Evolutionary conservation across 139 green algal genomes (phyloP), one percentile per base, ranked within the genome.

Genomic region (Gonium pectorale): DNA sequence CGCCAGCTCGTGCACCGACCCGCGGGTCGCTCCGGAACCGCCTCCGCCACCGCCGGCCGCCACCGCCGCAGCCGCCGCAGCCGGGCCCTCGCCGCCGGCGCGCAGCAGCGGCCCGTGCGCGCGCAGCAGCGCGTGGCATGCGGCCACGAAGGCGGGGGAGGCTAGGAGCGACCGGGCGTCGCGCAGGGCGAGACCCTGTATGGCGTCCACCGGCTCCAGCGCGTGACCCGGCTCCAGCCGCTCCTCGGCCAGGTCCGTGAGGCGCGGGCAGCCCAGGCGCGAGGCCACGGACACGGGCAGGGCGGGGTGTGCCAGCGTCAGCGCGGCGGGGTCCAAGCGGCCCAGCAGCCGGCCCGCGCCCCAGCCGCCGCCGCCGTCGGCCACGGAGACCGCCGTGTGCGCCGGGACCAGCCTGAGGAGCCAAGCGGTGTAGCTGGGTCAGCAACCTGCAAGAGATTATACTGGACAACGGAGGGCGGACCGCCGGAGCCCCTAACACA

Each of bases 171-270:
- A 26, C 19, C 63, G 64, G 15, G 60, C 64, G 37, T 77, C 79
- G 35, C 64, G 33, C 27, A 85, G 79, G 8, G 64, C 5, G 19
- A 85, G 49, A 46, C 79, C 79, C 79, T 85, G 79, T 0, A 91
- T 83, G 56, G 77, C 77, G 22, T 88, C 75, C 79, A 91, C 40
- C 37, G 89, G 63, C 33, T 85, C 21, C 46, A 90, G 71, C 21
- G 52, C 8, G 17, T 80, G 49, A 7, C 27, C 64, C 6, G 35
- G 63, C 40, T 89, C 89, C 63, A 88, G 52, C 27, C 59, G 69
- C 83, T 94, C 89, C 44, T 81, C 77, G 27, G 89, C 83, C 31
- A 90, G 37, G 0, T 90, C 85, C 43, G 89, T 83, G 79, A 95
- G 87, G 21, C 59, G 19, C 26, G 67, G 81, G 67, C 92, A 91